phyloP scores from a whole-genome alignment of 495 filamentous ascomycete genomes.

The Hypomontagnella monticulosa region DNA sequence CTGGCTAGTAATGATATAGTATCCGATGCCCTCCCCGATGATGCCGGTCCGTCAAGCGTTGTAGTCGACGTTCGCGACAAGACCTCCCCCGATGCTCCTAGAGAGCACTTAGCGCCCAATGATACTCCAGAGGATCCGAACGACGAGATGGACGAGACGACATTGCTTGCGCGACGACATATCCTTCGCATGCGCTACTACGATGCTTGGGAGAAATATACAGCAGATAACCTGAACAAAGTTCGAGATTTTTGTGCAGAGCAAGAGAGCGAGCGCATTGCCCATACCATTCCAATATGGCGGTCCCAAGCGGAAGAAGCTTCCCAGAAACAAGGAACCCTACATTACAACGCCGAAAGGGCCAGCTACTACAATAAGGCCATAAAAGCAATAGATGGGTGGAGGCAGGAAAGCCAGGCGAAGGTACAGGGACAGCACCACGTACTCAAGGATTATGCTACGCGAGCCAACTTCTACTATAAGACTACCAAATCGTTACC shows the following conservation, averaged over 20 bases:
- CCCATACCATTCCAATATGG: constrained; percentile 34
- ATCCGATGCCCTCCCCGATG: neutral
- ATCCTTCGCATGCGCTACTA: constrained; percentile 78
- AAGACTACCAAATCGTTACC: constrained; percentile 38
- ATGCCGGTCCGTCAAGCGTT: neutral
- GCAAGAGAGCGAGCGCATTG: constrained; percentile 43
- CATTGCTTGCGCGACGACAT: constrained; percentile 70
- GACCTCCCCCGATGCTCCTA: neutral
- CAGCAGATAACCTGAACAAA: constrained; percentile 73
- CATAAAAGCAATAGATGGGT: constrained; percentile 27
- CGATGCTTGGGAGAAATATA: constrained; percentile 79
- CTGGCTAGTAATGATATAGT: neutral
- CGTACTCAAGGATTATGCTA: constrained; percentile 35
- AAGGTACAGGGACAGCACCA: constrained; percentile 20
- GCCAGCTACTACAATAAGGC: constrained; percentile 32
- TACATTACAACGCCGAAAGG: constrained; percentile 28
- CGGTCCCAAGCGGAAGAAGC: constrained; percentile 31
- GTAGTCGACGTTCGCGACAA: neutral
- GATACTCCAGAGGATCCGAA: constrained; percentile 5
- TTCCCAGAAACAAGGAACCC: constrained; percentile 23
- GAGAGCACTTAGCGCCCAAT: neutral
- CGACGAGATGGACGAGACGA: constrained; percentile 53
- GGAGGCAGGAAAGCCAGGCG: constrained; percentile 31
- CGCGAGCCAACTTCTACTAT: constrained; percentile 43
- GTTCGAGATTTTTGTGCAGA: constrained; percentile 68